Percentiles rank a stretch among this genome's conserved stretches.
These are phyloP conservation scores for Thermoascus crustaceus DNA, from an alignment of 2,329 filamentous ascomycete species.

Conservation along the genomic window DNA sequence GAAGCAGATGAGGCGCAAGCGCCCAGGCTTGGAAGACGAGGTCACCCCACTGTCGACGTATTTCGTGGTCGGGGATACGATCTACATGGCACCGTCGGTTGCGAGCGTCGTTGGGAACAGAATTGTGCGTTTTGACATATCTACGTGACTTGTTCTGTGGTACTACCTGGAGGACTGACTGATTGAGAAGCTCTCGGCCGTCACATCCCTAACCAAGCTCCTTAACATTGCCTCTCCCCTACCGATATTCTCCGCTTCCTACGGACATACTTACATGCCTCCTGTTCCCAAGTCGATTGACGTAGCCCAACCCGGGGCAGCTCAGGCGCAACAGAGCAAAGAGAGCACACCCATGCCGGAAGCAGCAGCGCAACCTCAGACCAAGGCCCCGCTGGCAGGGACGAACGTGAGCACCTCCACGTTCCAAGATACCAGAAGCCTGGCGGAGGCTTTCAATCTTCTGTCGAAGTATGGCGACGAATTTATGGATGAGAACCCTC, in stretches of 20 bases:
- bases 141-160: neutral
- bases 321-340: slow-evolving; percentile 39
- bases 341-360: slow-evolving; percentile 41
- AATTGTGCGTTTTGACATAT: slow-evolving; percentile 35
- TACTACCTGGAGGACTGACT: neutral
- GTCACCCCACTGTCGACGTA: slow-evolving; percentile 50
- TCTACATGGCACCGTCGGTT: slow-evolving; percentile 56
- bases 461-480: slow-evolving; percentile 50
- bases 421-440: slow-evolving; percentile 31
- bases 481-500: slow-evolving; percentile 56
- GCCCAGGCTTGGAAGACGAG: slow-evolving; percentile 37
- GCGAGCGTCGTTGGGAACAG: slow-evolving; percentile 49
- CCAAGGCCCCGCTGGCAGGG: slow-evolving; percentile 20
- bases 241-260: slow-evolving; percentile 50
- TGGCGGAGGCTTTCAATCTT: slow-evolving; percentile 43
- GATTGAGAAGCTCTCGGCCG: slow-evolving; percentile 42
- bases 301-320: slow-evolving; percentile 21
- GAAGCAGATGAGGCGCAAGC: slow-evolving; percentile 47
- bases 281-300: slow-evolving; percentile 37
- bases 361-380: slow-evolving; percentile 21
- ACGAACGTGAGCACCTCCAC: slow-evolving; percentile 15
- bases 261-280: slow-evolving; percentile 52
- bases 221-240: slow-evolving; percentile 46
- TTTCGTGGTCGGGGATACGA: slow-evolving; percentile 52
- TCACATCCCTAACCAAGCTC: slow-evolving; percentile 48